Conservation (phyloP, 305 asterid species). For the Lippia alba region DNA sequence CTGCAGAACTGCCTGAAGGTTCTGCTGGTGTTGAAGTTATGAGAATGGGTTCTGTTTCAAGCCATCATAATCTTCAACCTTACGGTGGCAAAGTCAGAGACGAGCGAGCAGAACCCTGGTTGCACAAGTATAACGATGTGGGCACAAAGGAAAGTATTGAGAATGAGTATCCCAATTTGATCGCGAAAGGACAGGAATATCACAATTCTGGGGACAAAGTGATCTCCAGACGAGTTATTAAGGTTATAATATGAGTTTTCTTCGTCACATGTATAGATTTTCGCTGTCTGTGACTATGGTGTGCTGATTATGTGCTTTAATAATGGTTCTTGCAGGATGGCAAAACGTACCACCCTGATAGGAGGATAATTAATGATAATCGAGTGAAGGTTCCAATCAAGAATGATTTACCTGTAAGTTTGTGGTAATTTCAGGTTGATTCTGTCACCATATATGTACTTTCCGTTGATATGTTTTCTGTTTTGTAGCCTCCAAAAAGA, state of each 20-base stretch:
- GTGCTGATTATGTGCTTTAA: slow-evolving; percentile 32
- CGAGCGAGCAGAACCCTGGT: slow-evolving; percentile 44
- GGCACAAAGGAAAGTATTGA: slow-evolving; percentile 46
- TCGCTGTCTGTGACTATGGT: slow-evolving; percentile 12
- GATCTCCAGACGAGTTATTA: slow-evolving; percentile 40
- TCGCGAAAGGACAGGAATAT: slow-evolving; percentile 38
- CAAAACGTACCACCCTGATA: slow-evolving; percentile 38
- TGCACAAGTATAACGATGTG: slow-evolving; percentile 36
- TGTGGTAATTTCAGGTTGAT: neutral
- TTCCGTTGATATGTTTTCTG: slow-evolving; percentile 19
- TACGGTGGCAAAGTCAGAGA: slow-evolving; percentile 47
- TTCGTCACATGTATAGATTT: neutral
- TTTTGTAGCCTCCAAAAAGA: slow-evolving; percentile 58
- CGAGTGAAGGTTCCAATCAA: slow-evolving; percentile 43
- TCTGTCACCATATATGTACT: neutral
- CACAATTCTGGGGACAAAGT: slow-evolving; percentile 42
- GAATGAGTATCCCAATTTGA: slow-evolving; percentile 32
- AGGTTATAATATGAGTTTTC: slow-evolving; percentile 47
- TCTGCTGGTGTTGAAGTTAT: slow-evolving; percentile 50
- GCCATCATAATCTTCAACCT: slow-evolving; percentile 42
- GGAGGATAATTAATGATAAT: slow-evolving; percentile 47
- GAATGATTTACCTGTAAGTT: slow-evolving; percentile 56
- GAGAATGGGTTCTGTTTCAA: slow-evolving; percentile 46
- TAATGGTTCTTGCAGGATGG: slow-evolving; percentile 48
- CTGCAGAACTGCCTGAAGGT: slow-evolving; percentile 53